Conservation (phyloP, 495 filamentous ascomycete genomes). For the Mytilinidion resinicola region DNA sequence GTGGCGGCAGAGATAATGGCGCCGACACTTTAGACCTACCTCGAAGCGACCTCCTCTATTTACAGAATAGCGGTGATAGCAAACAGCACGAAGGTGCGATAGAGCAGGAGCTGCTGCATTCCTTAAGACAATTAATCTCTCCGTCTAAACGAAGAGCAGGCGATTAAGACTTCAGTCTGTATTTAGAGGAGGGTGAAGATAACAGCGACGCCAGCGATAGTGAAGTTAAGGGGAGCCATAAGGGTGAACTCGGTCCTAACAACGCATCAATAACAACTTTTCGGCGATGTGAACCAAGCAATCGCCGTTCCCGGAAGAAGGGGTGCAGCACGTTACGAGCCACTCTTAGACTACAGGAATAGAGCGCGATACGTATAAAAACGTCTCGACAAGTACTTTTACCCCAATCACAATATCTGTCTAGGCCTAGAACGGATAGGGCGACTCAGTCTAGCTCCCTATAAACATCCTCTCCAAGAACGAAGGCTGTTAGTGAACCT, state of each 20-base stretch:
- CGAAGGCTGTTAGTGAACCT: background rate
- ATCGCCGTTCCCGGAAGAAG: too few species aligned
- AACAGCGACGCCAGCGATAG: background rate
- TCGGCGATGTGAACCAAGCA: slow-evolving; percentile 10
- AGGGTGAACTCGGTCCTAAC: slow-evolving; percentile 5
- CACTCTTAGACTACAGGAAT: slow-evolving; percentile 1
- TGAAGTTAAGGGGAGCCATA: slow-evolving; percentile 4
- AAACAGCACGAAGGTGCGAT: background rate
- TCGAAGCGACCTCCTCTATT: slow-evolving; percentile 1
- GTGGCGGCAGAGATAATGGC: slow-evolving; percentile 1
- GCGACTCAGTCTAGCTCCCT: background rate
- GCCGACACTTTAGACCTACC: background rate
- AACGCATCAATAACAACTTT: slow-evolving; percentile 2
- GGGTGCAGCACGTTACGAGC: background rate
- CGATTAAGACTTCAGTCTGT: background rate
- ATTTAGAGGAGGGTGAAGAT: background rate
- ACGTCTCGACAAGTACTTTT: slow-evolving; percentile 1
- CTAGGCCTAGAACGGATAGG: background rate
- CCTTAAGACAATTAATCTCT: slow-evolving; percentile 8
- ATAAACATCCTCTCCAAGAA: too few species aligned
- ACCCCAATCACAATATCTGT: slow-evolving; percentile 2
- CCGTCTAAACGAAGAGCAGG: slow-evolving; percentile 1
- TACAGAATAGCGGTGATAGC: slow-evolving; percentile 1
- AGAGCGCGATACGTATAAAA: slow-evolving; percentile 1
- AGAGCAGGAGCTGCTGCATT: background rate